A percentile compares a stretch with the other conserved stretches of the same genome.
Evolutionary conservation across 257 asterid species (phyloP).

Genomic region (Plantago major): DNA sequence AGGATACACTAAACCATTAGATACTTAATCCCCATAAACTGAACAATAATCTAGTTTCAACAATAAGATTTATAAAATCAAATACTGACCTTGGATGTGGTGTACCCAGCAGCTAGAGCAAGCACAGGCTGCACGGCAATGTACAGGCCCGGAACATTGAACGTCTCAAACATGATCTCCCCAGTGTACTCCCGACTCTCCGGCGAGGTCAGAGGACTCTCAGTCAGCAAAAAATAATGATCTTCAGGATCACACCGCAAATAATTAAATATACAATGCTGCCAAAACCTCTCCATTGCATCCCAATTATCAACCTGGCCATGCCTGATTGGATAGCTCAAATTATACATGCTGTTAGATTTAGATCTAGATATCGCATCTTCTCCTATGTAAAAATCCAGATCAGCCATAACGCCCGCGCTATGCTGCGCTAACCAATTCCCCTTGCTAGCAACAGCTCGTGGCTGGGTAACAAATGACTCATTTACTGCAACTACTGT

Average conservation of each 20-base stretch:
- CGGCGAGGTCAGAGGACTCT: conserved; percentile 92
- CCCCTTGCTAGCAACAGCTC: conserved; percentile 51
- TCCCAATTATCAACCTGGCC: conserved; percentile 97
- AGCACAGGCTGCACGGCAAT: conserved; percentile 98
- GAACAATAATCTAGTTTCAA: not conserved
- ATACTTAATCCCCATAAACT: not conserved
- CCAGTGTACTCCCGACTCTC: conserved; percentile 93
- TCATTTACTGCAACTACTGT: conserved; percentile 82
- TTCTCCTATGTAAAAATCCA: conserved; percentile 84
- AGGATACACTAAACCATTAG: not conserved
- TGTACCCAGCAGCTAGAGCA: conserved; percentile 98
- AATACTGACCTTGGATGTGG: conserved; percentile 77
- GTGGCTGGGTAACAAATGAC: conserved; percentile 69
- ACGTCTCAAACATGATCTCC: conserved; percentile 96
- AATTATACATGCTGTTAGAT: conserved; percentile 49
- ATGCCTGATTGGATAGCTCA: conserved; percentile 75
- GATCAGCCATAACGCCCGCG: conserved; percentile 99
- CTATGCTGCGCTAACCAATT: conserved; percentile 79
- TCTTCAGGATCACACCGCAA: conserved; percentile 95
- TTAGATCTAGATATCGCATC: conserved; percentile 80
- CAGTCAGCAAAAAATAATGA: conserved; percentile 88
- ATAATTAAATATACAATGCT: conserved; percentile 82
- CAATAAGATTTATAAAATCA: not conserved
- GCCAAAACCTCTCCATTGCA: conserved; percentile 98
- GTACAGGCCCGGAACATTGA: conserved; percentile 86